These are phyloP conservation scores for Gaeumannomyces tritici DNA, from an alignment of 2,329 filamentous ascomycete species.

Conservation along the genomic window DNA sequence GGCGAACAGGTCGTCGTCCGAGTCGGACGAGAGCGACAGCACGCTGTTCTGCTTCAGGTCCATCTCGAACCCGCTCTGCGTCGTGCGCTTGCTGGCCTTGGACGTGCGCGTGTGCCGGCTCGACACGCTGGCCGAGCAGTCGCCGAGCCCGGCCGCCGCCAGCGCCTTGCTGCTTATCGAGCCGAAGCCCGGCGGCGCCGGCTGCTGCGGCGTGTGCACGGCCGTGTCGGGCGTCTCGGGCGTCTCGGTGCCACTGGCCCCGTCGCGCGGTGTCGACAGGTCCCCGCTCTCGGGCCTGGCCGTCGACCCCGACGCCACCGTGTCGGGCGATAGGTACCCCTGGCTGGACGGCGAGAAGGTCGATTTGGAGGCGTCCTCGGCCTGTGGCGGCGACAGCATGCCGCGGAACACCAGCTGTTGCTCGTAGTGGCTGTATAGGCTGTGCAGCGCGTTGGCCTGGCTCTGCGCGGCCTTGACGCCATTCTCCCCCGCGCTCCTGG, in stretches of 20 bases:
- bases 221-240: conserved; percentile 16
- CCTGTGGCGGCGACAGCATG: neutral
- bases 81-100: conserved; percentile 39
- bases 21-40: conserved; percentile 47
- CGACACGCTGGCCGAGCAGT: conserved; percentile 41
- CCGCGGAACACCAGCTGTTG: conserved; percentile 28
- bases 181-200: neutral
- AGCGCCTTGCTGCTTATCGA: neutral
- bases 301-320: neutral
- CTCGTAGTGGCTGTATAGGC: conserved; percentile 50
- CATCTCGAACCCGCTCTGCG: conserved; percentile 35
- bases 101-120: conserved; percentile 46
- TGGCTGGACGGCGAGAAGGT: neutral
- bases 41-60: conserved; percentile 47
- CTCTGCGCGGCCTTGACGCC: neutral
- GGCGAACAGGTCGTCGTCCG: conserved; percentile 34
- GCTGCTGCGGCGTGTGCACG: conserved; percentile 10
- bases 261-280: neutral
- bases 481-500: conserved; percentile 14
- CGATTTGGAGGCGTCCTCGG: neutral
- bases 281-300: neutral
- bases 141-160: conserved; percentile 14
- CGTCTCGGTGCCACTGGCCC: conserved; percentile 15
- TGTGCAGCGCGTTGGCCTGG: conserved; percentile 26
- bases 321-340: neutral